These are phyloP conservation scores for Wickerhamomyces ciferrii DNA, from an alignment of 805 yeast genomes.

Conservation along the genomic window DNA sequence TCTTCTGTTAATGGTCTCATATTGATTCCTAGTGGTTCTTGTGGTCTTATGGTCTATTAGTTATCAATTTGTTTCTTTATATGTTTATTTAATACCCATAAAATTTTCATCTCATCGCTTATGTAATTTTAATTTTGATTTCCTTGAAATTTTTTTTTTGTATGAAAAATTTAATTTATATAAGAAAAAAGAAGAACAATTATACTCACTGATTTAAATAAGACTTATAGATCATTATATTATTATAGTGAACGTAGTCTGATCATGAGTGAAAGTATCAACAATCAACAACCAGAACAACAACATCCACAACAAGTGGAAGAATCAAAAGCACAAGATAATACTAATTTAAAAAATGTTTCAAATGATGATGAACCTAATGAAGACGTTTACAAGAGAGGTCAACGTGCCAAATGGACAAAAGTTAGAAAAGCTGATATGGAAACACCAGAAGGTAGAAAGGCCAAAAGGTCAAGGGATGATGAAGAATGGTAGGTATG, in stretches of 20 bases:
- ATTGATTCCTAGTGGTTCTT: too few relatives aligned
- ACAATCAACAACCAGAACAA: too few relatives aligned
- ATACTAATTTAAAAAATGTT: slow-evolving; percentile 18
- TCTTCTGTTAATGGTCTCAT: slow-evolving; percentile 97
- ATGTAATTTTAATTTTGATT: too few relatives aligned
- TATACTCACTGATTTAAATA: not conserved
- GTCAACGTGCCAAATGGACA: slow-evolving; percentile 31
- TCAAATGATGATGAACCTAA: slow-evolving; percentile 31
- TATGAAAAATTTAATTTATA: too few relatives aligned
- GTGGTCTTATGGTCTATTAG: too few relatives aligned
- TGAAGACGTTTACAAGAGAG: slow-evolving; percentile 35
- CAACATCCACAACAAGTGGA: not conserved
- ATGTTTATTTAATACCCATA: too few relatives aligned
- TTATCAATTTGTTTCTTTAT: too few relatives aligned
- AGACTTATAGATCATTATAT: too few relatives aligned
- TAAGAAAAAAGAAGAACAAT: too few relatives aligned
- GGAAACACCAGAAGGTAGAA: slow-evolving; percentile 10
- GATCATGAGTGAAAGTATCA: too few relatives aligned
- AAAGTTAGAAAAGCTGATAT: slow-evolving; percentile 22
- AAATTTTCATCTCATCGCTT: slow-evolving; percentile 2
- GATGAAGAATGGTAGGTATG: slow-evolving; percentile 23
- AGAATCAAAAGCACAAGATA: not conserved
- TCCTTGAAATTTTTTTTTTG: too few relatives aligned
- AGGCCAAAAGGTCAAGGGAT: slow-evolving; percentile 13
- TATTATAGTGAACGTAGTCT: too few relatives aligned